Evolutionary conservation across 2,329 filamentous ascomycete species (phyloP).

Genomic region (Sporothrix dimorphospora): DNA sequence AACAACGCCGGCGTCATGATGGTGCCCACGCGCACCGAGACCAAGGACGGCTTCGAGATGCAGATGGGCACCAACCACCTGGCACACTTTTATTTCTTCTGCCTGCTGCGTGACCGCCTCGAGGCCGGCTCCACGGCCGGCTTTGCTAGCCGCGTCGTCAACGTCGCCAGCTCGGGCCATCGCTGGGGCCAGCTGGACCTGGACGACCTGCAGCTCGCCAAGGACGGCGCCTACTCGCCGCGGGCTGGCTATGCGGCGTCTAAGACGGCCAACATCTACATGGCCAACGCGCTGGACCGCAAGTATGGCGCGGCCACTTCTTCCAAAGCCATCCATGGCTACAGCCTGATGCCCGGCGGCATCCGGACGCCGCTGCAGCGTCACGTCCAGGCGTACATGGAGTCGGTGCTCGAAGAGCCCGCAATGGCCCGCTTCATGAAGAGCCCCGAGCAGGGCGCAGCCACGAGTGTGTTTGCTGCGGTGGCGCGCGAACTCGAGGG

Average conservation of each 20-base stretch:
- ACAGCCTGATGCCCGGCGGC: constrained; percentile 50
- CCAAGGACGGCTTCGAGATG: constrained; percentile 51
- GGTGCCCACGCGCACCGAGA: constrained; percentile 40
- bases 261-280: constrained; percentile 53
- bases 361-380: constrained; percentile 42
- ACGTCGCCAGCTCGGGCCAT: constrained; percentile 49
- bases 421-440: constrained; percentile 33
- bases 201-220: constrained; percentile 47
- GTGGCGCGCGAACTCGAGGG: constrained; percentile 45
- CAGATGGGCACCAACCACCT: constrained; percentile 58
- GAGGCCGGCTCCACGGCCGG: constrained; percentile 44
- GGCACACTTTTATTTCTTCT: constrained; percentile 56
- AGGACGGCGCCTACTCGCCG: constrained; percentile 40
- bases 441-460: constrained; percentile 47
- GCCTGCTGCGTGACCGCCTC: constrained; percentile 50
- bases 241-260: constrained; percentile 46
- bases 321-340: constrained; percentile 45
- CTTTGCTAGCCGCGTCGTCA: constrained; percentile 51
- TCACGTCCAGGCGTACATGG: constrained; percentile 35
- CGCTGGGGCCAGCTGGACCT: constrained; percentile 40
- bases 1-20: constrained; percentile 52
- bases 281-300: constrained; percentile 52
- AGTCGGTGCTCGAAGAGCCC: constrained; percentile 29
- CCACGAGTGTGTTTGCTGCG: constrained; percentile 48
- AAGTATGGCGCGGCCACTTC: constrained; percentile 41